Conservation (phyloP, 345 rosid species). For the Isatis tinctoria region DNA sequence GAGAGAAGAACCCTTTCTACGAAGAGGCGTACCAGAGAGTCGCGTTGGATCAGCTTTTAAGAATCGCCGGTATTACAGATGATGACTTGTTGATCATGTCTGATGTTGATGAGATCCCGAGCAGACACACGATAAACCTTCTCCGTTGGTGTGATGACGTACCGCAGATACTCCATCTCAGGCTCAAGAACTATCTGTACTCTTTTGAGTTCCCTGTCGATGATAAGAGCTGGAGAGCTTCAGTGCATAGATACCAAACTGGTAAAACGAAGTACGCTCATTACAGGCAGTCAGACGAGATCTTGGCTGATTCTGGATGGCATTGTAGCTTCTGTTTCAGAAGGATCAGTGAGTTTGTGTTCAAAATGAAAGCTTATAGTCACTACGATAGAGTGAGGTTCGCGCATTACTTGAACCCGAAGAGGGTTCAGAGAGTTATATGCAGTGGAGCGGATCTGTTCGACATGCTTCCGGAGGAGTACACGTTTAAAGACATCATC, state of each 20-base stretch:
- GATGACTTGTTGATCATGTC: slow-evolving; percentile 87
- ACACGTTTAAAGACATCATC: slow-evolving; percentile 65
- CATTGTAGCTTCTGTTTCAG: slow-evolving; percentile 78
- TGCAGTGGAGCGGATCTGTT: slow-evolving; percentile 66
- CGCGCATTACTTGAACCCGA: slow-evolving; percentile 49
- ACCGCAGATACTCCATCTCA: slow-evolving; percentile 71
- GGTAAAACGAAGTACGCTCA: slow-evolving; percentile 67
- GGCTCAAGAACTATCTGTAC: slow-evolving; percentile 72
- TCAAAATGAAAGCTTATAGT: slow-evolving; percentile 79
- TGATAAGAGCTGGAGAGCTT: slow-evolving; percentile 82
- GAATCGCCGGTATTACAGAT: slow-evolving; percentile 64
- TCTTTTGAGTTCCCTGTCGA: slow-evolving; percentile 80
- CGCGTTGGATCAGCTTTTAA: slow-evolving; percentile 70
- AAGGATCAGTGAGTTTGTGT: slow-evolving; percentile 55
- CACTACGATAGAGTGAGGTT: slow-evolving; percentile 72
- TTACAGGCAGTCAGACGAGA: slow-evolving; percentile 58
- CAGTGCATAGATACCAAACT: slow-evolving; percentile 62
- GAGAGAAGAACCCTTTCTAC: slow-evolving; percentile 72
- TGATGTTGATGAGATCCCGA: slow-evolving; percentile 89
- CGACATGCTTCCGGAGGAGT: slow-evolving; percentile 78
- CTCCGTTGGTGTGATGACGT: slow-evolving; percentile 76
- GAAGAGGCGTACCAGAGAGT: slow-evolving; percentile 86
- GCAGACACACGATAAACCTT: slow-evolving; percentile 78
- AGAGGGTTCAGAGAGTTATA: slow-evolving; percentile 61
- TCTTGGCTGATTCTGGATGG: slow-evolving; percentile 79